Base-by-base conservation (phyloP, 2,329 filamentous ascomycete species). In the Alternaria hordeiaustralica region DNA sequence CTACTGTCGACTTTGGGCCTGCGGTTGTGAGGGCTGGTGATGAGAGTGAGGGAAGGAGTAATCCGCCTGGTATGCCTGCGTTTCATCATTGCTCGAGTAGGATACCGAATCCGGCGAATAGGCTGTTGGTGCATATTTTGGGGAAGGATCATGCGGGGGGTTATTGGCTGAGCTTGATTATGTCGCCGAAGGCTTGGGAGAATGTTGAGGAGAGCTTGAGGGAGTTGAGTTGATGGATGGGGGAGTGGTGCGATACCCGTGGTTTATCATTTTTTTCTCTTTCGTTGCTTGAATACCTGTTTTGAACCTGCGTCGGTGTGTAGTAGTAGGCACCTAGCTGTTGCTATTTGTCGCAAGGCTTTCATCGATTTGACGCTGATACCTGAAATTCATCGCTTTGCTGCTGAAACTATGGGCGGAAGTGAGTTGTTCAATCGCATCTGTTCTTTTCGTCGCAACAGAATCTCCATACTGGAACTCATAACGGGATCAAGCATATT, bases 1-100 rank as follows among this genome's bases (percentile, higher is more conserved):
- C 64, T 25, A 55, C 59, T 15, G 59, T 73, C 7, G 81, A 71
- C 47, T 71, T 71, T 41, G 56, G 62, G 43, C 45, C 63, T 20
- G 69, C 67, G 21, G 51, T 71, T 23, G 41, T 71, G 21, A 47
- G 64, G 21, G 49, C 58, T 2, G 63, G 62, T 8, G 58, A 63
- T 33, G 23, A 12, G 30, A 41, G 36, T 10, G 8, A 26, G 20
- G 30, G 30, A 28, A 61, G 21, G 12, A 41, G 64, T 20, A 68
- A 67, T 55, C 60, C 61, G 23, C 60, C 66, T 13, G 67, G 63
- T 12, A 65, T 63, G 3, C 53, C 61, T 21, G 50, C 61, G 55
- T 64, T 70, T 66, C 57, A 66, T 66, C 25, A 71, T 43, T 59
- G 61, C 15, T 44, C 33, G 21, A 61, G 55, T 25, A 67, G 64